Conservation (phyloP, 805 yeast species). For the Candida jianshihensis region DNA sequence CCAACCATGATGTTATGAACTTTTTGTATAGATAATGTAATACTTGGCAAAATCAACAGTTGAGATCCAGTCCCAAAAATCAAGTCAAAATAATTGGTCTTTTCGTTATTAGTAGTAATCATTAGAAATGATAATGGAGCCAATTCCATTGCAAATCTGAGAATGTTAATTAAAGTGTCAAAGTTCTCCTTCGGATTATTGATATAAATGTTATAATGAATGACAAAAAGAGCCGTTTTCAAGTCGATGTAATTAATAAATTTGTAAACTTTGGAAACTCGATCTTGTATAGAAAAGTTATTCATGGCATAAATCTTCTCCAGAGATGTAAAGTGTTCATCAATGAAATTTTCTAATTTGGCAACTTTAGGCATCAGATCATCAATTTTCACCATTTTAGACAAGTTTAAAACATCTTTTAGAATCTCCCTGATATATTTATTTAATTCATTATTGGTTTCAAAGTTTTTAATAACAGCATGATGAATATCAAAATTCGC, state of each 20-base stretch:
- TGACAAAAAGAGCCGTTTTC: slow-evolving; percentile 19
- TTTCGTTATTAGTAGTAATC: slow-evolving; percentile 17
- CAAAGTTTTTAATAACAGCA: slow-evolving; percentile 28
- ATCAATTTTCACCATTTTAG: slow-evolving; percentile 29
- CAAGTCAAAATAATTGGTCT: slow-evolving; percentile 19
- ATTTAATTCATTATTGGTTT: slow-evolving; percentile 26
- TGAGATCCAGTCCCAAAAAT: slow-evolving; percentile 21
- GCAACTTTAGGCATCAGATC: slow-evolving; percentile 29
- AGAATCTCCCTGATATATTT: slow-evolving; percentile 28
- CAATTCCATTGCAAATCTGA: slow-evolving; percentile 18
- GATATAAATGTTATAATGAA: slow-evolving; percentile 20
- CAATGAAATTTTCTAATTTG: slow-evolving; percentile 31
- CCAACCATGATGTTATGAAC: slow-evolving; percentile 11
- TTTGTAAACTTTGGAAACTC: slow-evolving; percentile 20
- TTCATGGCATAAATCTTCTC: slow-evolving; percentile 23
- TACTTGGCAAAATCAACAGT: slow-evolving; percentile 15
- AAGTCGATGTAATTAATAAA: slow-evolving; percentile 23
- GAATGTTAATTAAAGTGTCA: slow-evolving; percentile 7
- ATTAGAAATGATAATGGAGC: slow-evolving; percentile 19
- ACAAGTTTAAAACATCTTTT: slow-evolving; percentile 33
- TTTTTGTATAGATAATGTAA: slow-evolving; percentile 17
- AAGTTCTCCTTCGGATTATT: slow-evolving; percentile 9
- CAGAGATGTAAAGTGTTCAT: slow-evolving; percentile 24
- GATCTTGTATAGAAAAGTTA: slow-evolving; percentile 9
- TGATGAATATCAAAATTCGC: slow-evolving; percentile 35